A percentile compares a stretch with the other conserved stretches of the same genome.
Evolutionary conservation across 1,139 yeast species (phyloP).

Genomic region (Candida neerlandica): DNA sequence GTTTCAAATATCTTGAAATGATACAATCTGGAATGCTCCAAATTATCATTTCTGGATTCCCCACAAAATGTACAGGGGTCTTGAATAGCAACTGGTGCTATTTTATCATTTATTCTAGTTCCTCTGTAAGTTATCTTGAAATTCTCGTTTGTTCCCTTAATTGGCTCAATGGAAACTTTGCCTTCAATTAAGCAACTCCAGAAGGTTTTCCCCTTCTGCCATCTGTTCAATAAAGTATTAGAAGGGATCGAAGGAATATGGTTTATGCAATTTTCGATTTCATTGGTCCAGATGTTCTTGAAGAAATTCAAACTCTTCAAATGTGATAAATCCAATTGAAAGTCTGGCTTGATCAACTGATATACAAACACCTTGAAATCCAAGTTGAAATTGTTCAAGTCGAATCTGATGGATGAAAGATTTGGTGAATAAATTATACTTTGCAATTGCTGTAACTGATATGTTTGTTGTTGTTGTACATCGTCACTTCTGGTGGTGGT

Average conservation of each 20-base stretch:
- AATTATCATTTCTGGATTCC: conserved; percentile 65
- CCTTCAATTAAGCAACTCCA: conserved; percentile 77
- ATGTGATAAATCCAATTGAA: conserved; percentile 39
- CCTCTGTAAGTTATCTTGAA: conserved; percentile 43
- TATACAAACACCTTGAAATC: conserved; percentile 45
- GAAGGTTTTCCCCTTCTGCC: conserved; percentile 54
- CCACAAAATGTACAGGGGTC: conserved; percentile 84
- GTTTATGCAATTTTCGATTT: conserved; percentile 64
- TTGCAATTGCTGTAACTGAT: conserved; percentile 23
- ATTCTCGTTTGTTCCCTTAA: conserved; percentile 79
- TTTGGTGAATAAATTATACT: conserved; percentile 53
- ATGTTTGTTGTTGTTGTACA: conserved; percentile 9
- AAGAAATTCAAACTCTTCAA: conserved; percentile 63
- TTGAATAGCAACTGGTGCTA: conserved; percentile 68
- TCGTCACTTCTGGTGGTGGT: neutral
- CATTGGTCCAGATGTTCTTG: conserved; percentile 69
- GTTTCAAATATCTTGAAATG: conserved; percentile 50
- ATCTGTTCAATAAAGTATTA: conserved; percentile 43
- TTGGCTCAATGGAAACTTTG: conserved; percentile 80
- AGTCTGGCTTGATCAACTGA: conserved; percentile 36
- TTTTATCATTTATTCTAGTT: conserved; percentile 2
- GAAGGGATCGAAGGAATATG: conserved; percentile 34
- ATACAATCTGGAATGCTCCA: conserved; percentile 79
- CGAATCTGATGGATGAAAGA: conserved; percentile 60
- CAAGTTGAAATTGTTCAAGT: conserved; percentile 45